Evolutionary conservation across 2,329 filamentous ascomycete species (phyloP), one percentile per base, ranked within the genome.

Genomic region (Emericellopsis atlantica): DNA sequence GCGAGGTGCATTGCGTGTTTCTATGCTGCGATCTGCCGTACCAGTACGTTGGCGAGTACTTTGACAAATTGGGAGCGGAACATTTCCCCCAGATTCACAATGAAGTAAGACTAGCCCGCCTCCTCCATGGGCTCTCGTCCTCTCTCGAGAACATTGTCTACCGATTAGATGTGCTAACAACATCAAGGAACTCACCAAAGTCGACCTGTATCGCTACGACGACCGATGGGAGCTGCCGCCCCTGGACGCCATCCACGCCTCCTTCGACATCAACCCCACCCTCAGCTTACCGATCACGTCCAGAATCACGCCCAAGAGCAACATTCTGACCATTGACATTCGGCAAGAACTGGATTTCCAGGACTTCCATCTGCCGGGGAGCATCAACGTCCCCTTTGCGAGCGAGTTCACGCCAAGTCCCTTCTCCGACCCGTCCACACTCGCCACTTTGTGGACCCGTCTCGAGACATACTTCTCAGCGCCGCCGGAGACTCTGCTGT

Each of bases 21-120:
- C 53, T 79, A 4, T 80, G 75, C 55, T 79, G 75, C 43, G 76
- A 81, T 43, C 46, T 80, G 22, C 76, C 76, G 0, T 79, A 80
- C 46, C 75, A 79, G 50, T 79, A 79, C 44, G 66, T 79, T 36
- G 60, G 66, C 21, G 71, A 73, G 46, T 79, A 79, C 49, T 79
- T 77, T 47, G 61, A 70, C 22, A 76, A 75, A 47, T 57, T 79
- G 10, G 65, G 61, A 2, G 47, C 59, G 2, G 56, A 59, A 2
- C 54, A 68, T 37, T 77, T 77, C 49, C 67, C 63, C 3, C 53
- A 64, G 0, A 72, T 76, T 29, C 54, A 56, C 18, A 60, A 61
- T n/a, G 60, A 70, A 46, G 61, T 42, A 16, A 39, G 40, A 23
- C 26, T 6, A 12, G 12, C 26, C 18, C 18, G 18, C 18, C 18